Evolutionary conservation across 768 basidiomycete genomes (phyloP), one percentile per base, ranked within the genome.

Genomic region (Naematelia aurantialba): DNA sequence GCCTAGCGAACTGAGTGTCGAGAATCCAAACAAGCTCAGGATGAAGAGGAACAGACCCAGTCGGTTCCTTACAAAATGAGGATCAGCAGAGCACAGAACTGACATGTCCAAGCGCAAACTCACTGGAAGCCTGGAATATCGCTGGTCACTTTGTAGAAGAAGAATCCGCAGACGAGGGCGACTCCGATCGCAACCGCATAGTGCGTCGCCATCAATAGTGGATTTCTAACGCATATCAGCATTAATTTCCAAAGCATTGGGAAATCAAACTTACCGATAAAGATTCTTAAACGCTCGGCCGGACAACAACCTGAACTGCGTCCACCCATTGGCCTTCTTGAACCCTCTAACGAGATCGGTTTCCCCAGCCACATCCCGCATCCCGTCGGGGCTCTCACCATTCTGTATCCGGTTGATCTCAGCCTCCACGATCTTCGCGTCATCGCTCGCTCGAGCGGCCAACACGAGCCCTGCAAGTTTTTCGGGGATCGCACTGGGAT

Each of bases 231-330:
- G n/a, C 8, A 45, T 44, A 55, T 61, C 31, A 53, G 34, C n/a
- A 31, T 47, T 5, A 22, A 3, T 3, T 11, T 46, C 19, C 21
- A 48, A 10, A 24, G 5, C 10, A 19, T 21, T 13, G 11, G 10
- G 22, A 24, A 27, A 14, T 14, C 13, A 8, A 1, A 50, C 70
- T 62, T 31, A 76, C 75, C 94, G 82, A 75, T 99, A 98, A 60
- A 99, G 78, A 72, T 98, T 98, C 83, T 98, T 98, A 82, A 99
- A 98, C 21, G 94, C 92, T 58, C 96, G 79, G 24, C 93, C 93
- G 73, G 91, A 96, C 73, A 99, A 79, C 57, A 97, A 93, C 74
- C 84, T 83, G 72, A 99, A 98, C 79, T 99, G 96, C 17, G 88
- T 93, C 45, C 81, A 81, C 84, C 86, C 91, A 62, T 83, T 87